phyloP scores from a whole-genome alignment of 805 yeast genomes.

The Saitoella complicata region DNA sequence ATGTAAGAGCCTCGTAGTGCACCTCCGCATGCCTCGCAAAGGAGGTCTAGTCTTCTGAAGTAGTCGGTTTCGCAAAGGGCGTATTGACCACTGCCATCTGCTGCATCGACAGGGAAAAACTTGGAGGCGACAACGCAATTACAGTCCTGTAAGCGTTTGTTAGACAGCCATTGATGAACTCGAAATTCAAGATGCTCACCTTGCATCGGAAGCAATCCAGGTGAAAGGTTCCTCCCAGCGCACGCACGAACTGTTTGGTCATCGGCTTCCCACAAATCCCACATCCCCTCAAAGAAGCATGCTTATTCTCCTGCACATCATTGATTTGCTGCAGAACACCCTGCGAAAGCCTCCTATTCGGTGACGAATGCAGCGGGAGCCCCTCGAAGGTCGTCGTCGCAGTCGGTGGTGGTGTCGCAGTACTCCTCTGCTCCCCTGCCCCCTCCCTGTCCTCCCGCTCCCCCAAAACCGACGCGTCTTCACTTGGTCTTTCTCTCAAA shows the following conservation, averaged over 20 bases:
- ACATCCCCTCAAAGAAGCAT: not conserved
- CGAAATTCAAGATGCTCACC: slow-evolving; percentile 4
- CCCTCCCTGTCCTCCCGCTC: slow-evolving; percentile 44
- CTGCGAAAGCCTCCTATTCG: too few species aligned
- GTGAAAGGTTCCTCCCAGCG: slow-evolving; percentile 9
- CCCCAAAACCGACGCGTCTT: too few species aligned
- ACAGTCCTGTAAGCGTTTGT: slow-evolving; percentile 37
- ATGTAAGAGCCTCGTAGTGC: slow-evolving; percentile 87
- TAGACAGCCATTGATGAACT: not conserved
- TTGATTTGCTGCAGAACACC: too few species aligned
- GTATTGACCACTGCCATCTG: slow-evolving; percentile 27
- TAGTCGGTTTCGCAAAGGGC: slow-evolving; percentile 86
- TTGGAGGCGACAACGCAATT: slow-evolving; percentile 64
- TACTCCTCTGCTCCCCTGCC: slow-evolving; percentile 38
- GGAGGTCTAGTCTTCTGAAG: slow-evolving; percentile 64
- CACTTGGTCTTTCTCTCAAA: too few species aligned
- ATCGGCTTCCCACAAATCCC: not conserved
- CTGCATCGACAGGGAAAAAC: slow-evolving; percentile 64
- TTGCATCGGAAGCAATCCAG: slow-evolving; percentile 11
- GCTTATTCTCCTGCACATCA: too few species aligned
- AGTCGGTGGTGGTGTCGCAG: slow-evolving; percentile 15
- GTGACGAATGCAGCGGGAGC: too few species aligned
- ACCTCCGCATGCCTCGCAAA: slow-evolving; percentile 73
- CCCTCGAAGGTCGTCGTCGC: slow-evolving; percentile 16
- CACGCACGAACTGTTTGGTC: slow-evolving; percentile 6